Evolutionary conservation across 164 flowering plant genomes (phyloP).

Genomic region (Aristolochia californica): DNA sequence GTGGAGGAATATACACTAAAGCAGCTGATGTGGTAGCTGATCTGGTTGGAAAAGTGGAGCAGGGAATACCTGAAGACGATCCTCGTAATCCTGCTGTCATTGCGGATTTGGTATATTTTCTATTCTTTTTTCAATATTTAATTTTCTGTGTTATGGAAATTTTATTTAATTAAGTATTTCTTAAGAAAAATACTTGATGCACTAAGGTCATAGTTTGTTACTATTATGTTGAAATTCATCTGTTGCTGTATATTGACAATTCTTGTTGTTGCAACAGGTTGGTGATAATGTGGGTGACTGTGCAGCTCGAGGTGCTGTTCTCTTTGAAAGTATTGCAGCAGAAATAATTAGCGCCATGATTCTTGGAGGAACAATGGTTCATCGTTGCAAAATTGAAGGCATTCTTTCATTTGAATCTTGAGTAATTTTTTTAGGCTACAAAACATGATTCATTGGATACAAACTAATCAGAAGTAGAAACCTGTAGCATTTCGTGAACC

Average conservation of each 20-base stretch:
- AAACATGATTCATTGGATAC: neutral
- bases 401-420: neutral
- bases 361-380: constrained; percentile 94
- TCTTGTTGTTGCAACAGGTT: constrained; percentile 33
- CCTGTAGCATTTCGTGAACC: neutral
- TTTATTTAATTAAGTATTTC: too few species aligned
- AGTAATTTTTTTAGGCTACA: too few species aligned
- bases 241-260: too few species aligned
- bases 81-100: constrained; percentile 99
- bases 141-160: neutral
- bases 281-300: constrained; percentile 99
- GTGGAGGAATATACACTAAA: constrained; percentile 98
- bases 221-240: too few species aligned
- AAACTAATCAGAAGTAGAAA: neutral
- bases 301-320: constrained; percentile 98
- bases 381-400: constrained; percentile 88
- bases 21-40: constrained; percentile 99
- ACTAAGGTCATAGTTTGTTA: too few species aligned
- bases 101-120: constrained; percentile 86
- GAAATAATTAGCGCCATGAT: constrained; percentile 98
- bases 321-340: constrained; percentile 97
- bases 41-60: constrained; percentile 98
- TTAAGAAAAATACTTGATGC: too few species aligned
- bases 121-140: neutral
- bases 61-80: constrained; percentile 99